Base-by-base conservation (phyloP, 192 early-diverging fungal genomes). In the Obelidium mucronatum region DNA sequence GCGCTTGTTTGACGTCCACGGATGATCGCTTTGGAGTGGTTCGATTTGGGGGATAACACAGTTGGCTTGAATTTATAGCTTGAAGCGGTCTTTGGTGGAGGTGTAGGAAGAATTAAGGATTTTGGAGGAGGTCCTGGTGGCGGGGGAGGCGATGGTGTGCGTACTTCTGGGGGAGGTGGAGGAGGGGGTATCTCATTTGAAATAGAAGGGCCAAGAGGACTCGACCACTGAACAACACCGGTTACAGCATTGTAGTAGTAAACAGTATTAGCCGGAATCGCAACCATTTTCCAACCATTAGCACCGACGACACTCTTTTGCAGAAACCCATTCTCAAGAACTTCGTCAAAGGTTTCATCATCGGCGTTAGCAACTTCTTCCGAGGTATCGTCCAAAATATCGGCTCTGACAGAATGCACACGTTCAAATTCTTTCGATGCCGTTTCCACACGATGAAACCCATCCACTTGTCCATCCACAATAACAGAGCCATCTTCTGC, bases 171-270 rank as follows among this genome's bases (percentile, higher is more conserved):
- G n/a, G n/a, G n/a, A n/a, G n/a, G n/a, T n/a, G n/a, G n/a, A n/a
- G n/a, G n/a, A n/a, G n/a, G n/a, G n/a, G n/a, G n/a, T n/a, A n/a
- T n/a, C n/a, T n/a, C n/a, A n/a, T n/a, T n/a, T n/a, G n/a, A n/a
- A n/a, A n/a, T n/a, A n/a, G n/a, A n/a, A n/a, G n/a, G n/a, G n/a
- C n/a, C n/a, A n/a, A n/a, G n/a, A n/a, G 55, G 55, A 31, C 55
- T 58, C 55, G 55, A 8, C 72, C 72, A 74, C 24, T 62, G 72
- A 22, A 40, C 22, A 0, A n/a, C 19, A 30, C 31, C 31, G 8
- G 72, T 74, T 24, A 26, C 17, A 8, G n/a, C 72, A 62, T 74
- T 74, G 55, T 63, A 74, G 60, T 62, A 74, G 42, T 62, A 74
- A 55, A 63, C 60, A 2, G 72, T 74, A 40, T 74, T 63, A 15